Conservation (phyloP, 768 basidiomycete genomes). For the Boletus rubescentipes region DNA sequence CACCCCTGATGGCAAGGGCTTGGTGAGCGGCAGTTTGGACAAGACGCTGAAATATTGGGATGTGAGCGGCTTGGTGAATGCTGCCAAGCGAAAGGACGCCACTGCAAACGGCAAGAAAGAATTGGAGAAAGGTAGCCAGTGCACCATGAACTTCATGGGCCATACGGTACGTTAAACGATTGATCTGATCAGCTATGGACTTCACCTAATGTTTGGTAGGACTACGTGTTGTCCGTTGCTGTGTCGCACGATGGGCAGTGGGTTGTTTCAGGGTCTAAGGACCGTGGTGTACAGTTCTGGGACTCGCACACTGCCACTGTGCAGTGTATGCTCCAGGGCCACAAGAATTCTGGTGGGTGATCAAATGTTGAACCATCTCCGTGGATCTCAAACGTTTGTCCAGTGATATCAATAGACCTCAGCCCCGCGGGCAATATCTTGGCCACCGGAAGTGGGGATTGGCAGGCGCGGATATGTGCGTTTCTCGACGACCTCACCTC, state of each 20-base stretch:
- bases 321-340: constrained; percentile 89
- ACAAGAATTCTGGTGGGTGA: constrained; percentile 62
- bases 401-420: constrained; percentile 73
- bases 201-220: constrained; percentile 36
- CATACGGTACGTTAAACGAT: constrained; percentile 63
- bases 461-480: constrained; percentile 68
- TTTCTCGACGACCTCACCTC: constrained; percentile 8
- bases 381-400: constrained; percentile 6
- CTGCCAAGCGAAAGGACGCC: constrained; percentile 34
- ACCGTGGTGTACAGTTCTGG: constrained; percentile 95
- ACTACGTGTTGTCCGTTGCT: constrained; percentile 71
- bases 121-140: constrained; percentile 50
- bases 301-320: constrained; percentile 75
- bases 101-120: constrained; percentile 47
- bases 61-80: constrained; percentile 41
- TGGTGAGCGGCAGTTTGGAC: constrained; percentile 91
- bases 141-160: constrained; percentile 84
- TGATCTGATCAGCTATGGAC: not conserved
- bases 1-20: constrained; percentile 83
- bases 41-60: constrained; percentile 91
- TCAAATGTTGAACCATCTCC: not conserved
- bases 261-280: constrained; percentile 95
- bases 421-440: constrained; percentile 58
- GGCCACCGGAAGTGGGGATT: constrained; percentile 72
- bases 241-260: constrained; percentile 91